Percentiles rank a stretch among this genome's conserved stretches.
Evolutionary conservation across 345 rosid genomes (phyloP).

Genomic region (Citrus australasica): DNA sequence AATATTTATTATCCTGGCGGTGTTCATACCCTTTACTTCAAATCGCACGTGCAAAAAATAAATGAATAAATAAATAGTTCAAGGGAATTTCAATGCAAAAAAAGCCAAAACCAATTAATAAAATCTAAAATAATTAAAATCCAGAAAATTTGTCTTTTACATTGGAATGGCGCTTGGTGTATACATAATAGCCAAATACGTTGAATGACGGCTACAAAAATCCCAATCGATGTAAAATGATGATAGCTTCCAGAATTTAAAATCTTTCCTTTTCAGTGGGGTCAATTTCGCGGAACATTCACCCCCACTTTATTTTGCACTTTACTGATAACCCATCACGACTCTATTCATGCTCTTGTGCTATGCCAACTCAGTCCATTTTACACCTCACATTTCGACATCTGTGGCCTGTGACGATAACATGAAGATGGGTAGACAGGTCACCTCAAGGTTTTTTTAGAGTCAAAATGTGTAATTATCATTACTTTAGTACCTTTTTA

Average conservation of each 20-base stretch:
- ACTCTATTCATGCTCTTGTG: not conserved
- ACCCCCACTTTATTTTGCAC: not conserved
- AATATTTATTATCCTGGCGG: too few relatives aligned
- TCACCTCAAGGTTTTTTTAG: not conserved
- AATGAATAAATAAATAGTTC: too few relatives aligned
- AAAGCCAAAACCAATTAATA: too few relatives aligned
- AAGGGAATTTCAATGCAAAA: too few relatives aligned
- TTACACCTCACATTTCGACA: not conserved
- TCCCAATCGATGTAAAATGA: slow-evolving; percentile 15
- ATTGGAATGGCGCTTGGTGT: not conserved
- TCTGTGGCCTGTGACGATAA: not conserved
- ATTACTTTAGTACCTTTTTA: not conserved
- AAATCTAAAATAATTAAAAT: too few relatives aligned
- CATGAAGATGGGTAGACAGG: not conserved
- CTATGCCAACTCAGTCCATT: not conserved
- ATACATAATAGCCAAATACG: slow-evolving; percentile 12
- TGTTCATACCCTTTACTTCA: too few relatives aligned
- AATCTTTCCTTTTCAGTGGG: not conserved
- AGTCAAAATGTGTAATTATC: not conserved
- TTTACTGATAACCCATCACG: not conserved
- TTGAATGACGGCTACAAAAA: slow-evolving; percentile 25
- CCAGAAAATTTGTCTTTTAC: not conserved
- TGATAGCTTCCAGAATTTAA: not conserved
- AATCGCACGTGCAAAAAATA: too few relatives aligned
- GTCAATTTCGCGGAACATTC: not conserved